phyloP scores from a whole-genome alignment of 257 asterid genomes.

The Sherardia arvensis region DNA sequence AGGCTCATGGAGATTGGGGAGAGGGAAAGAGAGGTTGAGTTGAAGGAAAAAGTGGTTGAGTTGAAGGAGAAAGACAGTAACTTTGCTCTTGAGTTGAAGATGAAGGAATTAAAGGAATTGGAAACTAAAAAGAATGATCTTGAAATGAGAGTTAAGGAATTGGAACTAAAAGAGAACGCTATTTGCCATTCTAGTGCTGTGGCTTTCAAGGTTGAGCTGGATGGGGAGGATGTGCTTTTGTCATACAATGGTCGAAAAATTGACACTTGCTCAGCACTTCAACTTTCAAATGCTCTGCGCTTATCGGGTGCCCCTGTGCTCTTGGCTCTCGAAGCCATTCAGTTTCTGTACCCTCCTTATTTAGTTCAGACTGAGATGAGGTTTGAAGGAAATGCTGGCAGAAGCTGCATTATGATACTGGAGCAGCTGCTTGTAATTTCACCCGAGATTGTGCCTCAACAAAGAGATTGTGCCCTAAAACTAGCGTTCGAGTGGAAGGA shows the following conservation, averaged over 20 bases:
- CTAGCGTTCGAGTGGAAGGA: slow-evolving; percentile 41
- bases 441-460: slow-evolving; percentile 24
- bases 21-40: not conserved
- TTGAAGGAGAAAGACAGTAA: not conserved
- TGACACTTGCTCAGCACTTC: slow-evolving; percentile 29
- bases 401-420: slow-evolving; percentile 23
- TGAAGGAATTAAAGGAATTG: slow-evolving; percentile 13
- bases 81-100: slow-evolving; percentile 3
- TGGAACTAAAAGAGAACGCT: slow-evolving; percentile 16
- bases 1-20: slow-evolving; percentile 9
- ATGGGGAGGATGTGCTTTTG: slow-evolving; percentile 39
- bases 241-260: slow-evolving; percentile 32
- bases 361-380: slow-evolving; percentile 18
- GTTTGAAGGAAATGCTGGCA: slow-evolving; percentile 14
- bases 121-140: slow-evolving; percentile 17
- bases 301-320: slow-evolving; percentile 38
- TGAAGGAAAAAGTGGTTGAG: not conserved
- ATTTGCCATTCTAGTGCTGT: slow-evolving; percentile 7
- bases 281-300: slow-evolving; percentile 24
- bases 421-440: slow-evolving; percentile 30
- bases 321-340: slow-evolving; percentile 34
- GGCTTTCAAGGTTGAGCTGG: slow-evolving; percentile 28
- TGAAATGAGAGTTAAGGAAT: slow-evolving; percentile 16
- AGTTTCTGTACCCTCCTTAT: slow-evolving; percentile 18
- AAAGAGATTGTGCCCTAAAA: slow-evolving; percentile 27